Evolutionary conservation across 148 eudicot genomes (phyloP).

Genomic region (Dianthus caryophyllus): DNA sequence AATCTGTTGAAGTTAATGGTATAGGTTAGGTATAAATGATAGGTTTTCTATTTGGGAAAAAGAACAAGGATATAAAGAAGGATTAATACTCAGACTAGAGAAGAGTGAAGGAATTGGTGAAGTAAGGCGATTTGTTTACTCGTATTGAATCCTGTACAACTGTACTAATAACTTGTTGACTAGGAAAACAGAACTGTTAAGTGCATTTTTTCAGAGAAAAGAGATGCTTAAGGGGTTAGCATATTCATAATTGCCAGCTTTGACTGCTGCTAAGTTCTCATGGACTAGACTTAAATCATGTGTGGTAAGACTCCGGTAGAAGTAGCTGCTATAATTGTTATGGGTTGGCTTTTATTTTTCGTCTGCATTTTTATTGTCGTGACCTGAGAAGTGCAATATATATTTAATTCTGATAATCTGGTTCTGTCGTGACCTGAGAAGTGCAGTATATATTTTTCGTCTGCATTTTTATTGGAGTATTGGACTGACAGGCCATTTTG

Average conservation of each 20-base stretch:
- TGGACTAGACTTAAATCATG: background rate
- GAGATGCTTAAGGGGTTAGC: conserved; percentile 7
- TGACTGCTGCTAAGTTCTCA: background rate
- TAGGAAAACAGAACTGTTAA: background rate
- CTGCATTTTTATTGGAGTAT: background rate
- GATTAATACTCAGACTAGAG: background rate
- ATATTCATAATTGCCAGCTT: background rate
- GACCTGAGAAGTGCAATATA: background rate
- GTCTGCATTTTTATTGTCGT: background rate
- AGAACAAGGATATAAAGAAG: background rate
- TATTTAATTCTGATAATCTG: background rate
- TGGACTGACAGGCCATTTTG: background rate
- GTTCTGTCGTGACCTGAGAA: background rate
- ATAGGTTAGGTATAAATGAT: background rate
- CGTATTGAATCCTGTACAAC: background rate
- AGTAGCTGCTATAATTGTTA: background rate
- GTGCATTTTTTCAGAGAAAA: background rate
- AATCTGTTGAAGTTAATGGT: background rate
- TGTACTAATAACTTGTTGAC: background rate
- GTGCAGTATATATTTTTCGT: no score
- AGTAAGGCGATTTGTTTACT: background rate
- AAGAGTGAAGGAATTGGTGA: background rate
- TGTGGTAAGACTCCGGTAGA: background rate
- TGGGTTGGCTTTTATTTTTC: background rate
- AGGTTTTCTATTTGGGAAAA: background rate